Conservation (phyloP, 495 filamentous ascomycete genomes). For the Aspergillus nidulans region DNA sequence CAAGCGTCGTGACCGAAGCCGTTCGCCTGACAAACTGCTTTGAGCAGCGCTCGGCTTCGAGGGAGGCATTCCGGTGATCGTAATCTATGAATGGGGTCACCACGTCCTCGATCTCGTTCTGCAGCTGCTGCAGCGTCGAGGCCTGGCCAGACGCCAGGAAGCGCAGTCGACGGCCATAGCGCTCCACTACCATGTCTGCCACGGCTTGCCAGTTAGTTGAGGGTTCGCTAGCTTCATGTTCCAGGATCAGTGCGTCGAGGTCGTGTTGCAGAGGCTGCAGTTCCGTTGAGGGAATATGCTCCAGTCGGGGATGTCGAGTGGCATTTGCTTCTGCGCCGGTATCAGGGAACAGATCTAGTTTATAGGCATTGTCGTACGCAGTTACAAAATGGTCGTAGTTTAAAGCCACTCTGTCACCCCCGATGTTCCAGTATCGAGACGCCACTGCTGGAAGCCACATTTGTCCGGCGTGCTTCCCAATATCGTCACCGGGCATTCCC, state of each 20-base stretch:
- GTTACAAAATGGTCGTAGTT: constrained; percentile 61
- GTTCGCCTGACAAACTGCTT: constrained; percentile 40
- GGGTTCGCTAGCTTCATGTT: constrained; percentile 14
- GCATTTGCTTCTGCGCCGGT: constrained; percentile 6
- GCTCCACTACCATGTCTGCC: constrained; percentile 55
- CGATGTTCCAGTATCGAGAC: constrained; percentile 57
- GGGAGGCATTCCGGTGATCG: constrained; percentile 25
- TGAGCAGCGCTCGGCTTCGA: constrained; percentile 46
- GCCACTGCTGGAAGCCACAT: constrained; percentile 40
- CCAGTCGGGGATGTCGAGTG: constrained; percentile 42
- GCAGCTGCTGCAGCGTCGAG: constrained; percentile 28
- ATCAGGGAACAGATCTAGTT: constrained; percentile 45
- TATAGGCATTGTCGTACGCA: constrained; percentile 44
- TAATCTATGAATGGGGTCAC: constrained; percentile 51
- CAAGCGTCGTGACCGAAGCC: constrained; percentile 14
- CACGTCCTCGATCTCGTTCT: constrained; percentile 41
- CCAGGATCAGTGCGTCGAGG: constrained; percentile 34
- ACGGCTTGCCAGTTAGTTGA: constrained; percentile 56
- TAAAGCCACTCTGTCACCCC: constrained; percentile 45
- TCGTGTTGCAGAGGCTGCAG: constrained; percentile 40
- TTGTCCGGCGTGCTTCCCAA: not conserved
- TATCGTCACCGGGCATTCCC: constrained; percentile 10
- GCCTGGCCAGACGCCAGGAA: constrained; percentile 41
- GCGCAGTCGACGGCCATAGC: constrained; percentile 51
- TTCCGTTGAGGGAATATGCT: constrained; percentile 27